Conservation (phyloP, 176 grass and related monocot species). For the Hsuehochloa calcarea region DNA sequence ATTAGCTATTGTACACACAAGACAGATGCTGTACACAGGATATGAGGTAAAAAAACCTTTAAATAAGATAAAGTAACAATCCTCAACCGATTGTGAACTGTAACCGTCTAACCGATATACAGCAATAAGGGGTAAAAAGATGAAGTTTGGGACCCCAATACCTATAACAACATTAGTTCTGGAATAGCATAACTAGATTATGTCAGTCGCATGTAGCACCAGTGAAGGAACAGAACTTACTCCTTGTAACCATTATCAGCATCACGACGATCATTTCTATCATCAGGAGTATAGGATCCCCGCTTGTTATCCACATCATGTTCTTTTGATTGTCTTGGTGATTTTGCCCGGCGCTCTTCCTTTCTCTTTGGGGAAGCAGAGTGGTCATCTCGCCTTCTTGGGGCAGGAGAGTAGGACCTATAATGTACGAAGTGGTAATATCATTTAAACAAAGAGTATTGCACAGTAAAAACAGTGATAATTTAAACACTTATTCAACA, state of each 20-base stretch:
- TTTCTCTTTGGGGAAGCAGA: constrained; percentile 65
- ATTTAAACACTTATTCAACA: background rate
- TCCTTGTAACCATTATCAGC: constrained; percentile 38
- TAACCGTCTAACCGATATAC: background rate
- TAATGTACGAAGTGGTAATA: background rate
- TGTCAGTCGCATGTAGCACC: background rate
- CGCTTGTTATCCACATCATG: constrained; percentile 31
- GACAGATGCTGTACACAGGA: background rate
- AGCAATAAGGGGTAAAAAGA: background rate
- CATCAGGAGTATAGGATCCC: constrained; percentile 42
- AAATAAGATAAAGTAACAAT: background rate
- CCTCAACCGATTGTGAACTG: background rate
- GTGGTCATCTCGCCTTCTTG: constrained; percentile 47
- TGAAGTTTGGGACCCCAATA: background rate
- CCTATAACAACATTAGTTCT: background rate
- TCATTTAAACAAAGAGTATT: background rate
- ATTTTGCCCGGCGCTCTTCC: constrained; percentile 32
- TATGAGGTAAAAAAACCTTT: background rate
- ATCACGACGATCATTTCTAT: constrained; percentile 33
- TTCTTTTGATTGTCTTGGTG: constrained; percentile 41
- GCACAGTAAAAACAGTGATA: background rate
- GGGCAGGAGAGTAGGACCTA: constrained; percentile 79
- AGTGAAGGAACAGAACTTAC: constrained; percentile 42
- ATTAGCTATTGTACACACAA: background rate
- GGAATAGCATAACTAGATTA: background rate